Conservation (phyloP, 805 yeast species). For the Naumovozyma dairenensis region DNA sequence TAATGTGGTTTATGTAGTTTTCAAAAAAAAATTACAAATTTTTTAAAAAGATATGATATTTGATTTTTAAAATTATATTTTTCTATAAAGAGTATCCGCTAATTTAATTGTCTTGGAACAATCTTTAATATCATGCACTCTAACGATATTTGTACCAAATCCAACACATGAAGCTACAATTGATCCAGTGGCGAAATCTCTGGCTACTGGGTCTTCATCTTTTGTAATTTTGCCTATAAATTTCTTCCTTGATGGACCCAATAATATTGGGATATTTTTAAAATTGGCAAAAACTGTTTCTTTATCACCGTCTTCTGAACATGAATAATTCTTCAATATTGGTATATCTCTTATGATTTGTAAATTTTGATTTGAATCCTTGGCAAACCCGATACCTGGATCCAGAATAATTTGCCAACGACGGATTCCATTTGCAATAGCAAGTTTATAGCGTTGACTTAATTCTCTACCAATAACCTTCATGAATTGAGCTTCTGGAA, state of each 20-base stretch:
- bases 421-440: constrained; percentile 52
- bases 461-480: constrained; percentile 61
- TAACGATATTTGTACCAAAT: constrained; percentile 65
- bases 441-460: constrained; percentile 42
- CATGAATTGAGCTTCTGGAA: constrained; percentile 32
- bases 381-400: constrained; percentile 98
- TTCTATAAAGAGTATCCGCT: constrained; percentile 51
- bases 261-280: constrained; percentile 47
- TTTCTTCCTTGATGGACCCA: constrained; percentile 84
- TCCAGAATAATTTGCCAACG: constrained; percentile 90
- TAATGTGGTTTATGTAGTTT: no score
- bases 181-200: constrained; percentile 71
- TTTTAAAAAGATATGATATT: no score
- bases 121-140: constrained; percentile 77
- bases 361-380: constrained; percentile 60
- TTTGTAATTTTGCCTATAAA: constrained; percentile 72
- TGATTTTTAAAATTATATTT: not conserved
- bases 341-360: constrained; percentile 45
- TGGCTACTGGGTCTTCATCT: constrained; percentile 43
- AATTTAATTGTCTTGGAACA: constrained; percentile 44
- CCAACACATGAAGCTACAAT: constrained; percentile 64
- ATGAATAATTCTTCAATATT: constrained; percentile 39
- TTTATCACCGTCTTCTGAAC: constrained; percentile 12
- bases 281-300: constrained; percentile 24
- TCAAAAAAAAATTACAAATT: no score